Evolutionary conservation across 2,329 filamentous ascomycete species (phyloP).

Genomic region (Fusarium aywerte): DNA sequence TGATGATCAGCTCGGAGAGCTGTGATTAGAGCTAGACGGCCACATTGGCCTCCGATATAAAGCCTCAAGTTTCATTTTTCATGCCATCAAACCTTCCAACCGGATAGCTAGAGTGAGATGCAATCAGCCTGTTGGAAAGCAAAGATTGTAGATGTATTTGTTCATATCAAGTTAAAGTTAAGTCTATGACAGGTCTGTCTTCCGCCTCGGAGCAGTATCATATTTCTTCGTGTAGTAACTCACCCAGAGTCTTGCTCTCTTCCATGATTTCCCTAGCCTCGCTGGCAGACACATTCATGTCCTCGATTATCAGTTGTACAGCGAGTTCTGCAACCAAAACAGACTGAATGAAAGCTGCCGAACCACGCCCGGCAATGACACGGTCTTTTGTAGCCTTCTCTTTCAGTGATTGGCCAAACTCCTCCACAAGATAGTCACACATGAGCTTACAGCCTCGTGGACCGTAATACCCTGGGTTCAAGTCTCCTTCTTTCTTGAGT

Average conservation of each 20-base stretch:
- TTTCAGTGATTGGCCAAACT: constrained; percentile 70
- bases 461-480: constrained; percentile 86
- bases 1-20: constrained; percentile 21
- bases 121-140: background rate
- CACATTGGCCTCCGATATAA: constrained; percentile 28
- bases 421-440: constrained; percentile 73
- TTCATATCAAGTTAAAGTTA: background rate
- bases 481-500: constrained; percentile 66
- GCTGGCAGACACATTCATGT: constrained; percentile 58
- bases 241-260: constrained; percentile 74
- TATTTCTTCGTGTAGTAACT: constrained; percentile 72
- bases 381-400: constrained; percentile 70
- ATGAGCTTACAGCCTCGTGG: constrained; percentile 77
- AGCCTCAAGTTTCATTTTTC: constrained; percentile 20
- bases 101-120: background rate
- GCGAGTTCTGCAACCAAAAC: constrained; percentile 81
- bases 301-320: constrained; percentile 65
- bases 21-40: constrained; percentile 40
- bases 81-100: background rate
- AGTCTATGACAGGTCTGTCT: background rate
- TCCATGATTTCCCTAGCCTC: constrained; percentile 67
- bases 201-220: constrained; percentile 27
- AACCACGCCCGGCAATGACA: constrained; percentile 73
- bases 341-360: constrained; percentile 75
- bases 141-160: constrained; percentile 30